Evolutionary conservation across 1,139 yeast genomes (phyloP), one percentile per base, ranked within the genome.

Genomic region (Arxiozyma bovina): DNA sequence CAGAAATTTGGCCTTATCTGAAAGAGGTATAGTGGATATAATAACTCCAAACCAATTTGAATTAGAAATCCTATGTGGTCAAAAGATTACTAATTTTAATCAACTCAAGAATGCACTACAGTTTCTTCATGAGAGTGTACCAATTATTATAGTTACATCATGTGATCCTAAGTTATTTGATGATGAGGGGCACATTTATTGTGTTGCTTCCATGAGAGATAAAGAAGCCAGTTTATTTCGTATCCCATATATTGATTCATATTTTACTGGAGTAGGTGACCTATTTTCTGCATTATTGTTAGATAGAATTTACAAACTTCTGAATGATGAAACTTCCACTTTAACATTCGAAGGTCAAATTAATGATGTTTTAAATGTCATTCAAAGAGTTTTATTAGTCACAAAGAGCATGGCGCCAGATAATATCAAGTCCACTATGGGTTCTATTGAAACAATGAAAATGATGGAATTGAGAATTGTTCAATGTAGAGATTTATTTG

Each of bases 1-100:
- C 63, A 72, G 74, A 54, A 61, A 70, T 20, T 66, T 82, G 1
- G 67, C 83, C 11, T 54, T 63, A 7, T 68, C 71, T 18, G 45
- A 49, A 4, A 43, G 42, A 15, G 73, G 74, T 1, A 58, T 69
- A 1, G 80, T 84, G 11, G 84, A 82, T 63, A 69, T 84, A 20
- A 74, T 83, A 7, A 83, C 90, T 0, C 91, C 93, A 4, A 85
- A 85, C 63, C 89, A 83, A 63, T 85, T 83, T 69, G 93, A 85
- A 63, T 73, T 83, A 48, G 90, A 84, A 64, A 67, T 81, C 18
- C 68, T 85, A 21, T 75, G 77, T 44, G 85, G 76, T 2, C 65
- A 64, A 41, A 69, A 71, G 53, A 77, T 85, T 30, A 62, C 60
- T 1, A 66, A 73, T 27, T 60, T 68, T 42, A 69, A 62, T 3